These are phyloP conservation scores for Galeopsis tetrahit DNA, from an alignment of 257 asterid species.

Conservation along the genomic window DNA sequence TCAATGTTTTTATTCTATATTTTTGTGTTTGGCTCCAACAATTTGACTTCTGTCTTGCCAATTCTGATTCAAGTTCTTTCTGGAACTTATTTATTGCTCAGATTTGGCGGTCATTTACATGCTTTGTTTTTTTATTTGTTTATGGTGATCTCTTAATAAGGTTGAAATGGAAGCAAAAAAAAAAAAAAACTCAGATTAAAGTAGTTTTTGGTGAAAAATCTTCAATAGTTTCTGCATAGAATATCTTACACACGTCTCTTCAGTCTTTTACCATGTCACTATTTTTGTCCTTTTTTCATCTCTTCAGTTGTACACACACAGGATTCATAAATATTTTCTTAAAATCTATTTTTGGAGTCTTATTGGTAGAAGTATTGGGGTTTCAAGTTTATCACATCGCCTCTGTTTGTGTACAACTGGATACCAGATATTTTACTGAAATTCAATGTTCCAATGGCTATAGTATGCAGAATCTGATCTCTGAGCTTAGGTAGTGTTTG, in stretches of 20 bases:
- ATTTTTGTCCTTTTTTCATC: no score
- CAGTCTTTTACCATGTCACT: no score
- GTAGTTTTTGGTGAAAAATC: background rate
- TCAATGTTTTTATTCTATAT: background rate
- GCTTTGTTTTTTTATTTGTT: background rate
- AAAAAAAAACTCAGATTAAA: background rate
- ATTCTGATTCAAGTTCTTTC: background rate
- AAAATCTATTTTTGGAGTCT: background rate
- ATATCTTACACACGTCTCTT: background rate
- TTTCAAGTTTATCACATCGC: background rate
- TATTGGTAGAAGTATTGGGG: background rate
- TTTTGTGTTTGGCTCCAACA: background rate
- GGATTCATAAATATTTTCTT: background rate
- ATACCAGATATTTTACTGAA: background rate
- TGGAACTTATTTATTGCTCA: constrained; percentile 2
- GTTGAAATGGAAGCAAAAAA: background rate
- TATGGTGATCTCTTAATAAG: background rate
- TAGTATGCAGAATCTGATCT: background rate
- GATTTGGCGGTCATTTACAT: background rate
- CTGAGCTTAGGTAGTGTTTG: constrained; percentile 5
- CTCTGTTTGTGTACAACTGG: background rate
- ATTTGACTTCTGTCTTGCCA: background rate
- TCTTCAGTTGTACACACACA: no score
- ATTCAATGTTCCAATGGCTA: background rate
- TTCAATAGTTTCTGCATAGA: background rate